Evolutionary conservation across 1,284 basidiomycete genomes (phyloP), one percentile per base, ranked within the genome.

Genomic region (Trametes sp.): DNA sequence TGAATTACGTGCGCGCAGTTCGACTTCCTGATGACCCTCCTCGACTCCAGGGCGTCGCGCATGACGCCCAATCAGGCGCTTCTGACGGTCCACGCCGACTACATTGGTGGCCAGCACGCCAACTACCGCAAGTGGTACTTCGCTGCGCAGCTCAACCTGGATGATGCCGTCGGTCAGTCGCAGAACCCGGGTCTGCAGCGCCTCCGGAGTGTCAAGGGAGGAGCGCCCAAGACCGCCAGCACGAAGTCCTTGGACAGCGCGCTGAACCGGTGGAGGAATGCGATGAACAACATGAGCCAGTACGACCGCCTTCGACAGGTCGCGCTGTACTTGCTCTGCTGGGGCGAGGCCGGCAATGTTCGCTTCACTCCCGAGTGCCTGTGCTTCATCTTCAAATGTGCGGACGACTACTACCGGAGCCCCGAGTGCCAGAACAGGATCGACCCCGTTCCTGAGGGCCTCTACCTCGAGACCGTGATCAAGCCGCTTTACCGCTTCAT

Each of bases 381-480:
- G 58, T 98, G 97, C 82, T 99, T 98, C 87, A 97, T 99, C 77
- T 99, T 99, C 91, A 99, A 99, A 81, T 99, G 97, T 73, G 97
- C 98, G 56, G 97, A 99, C 78, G 97, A 99, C 81, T 99, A 98
- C 78, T 99, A 99, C 78, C 94, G 97, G 68, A 96, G 94, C 63
- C 90, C 96, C 36, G 98, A 99, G 77, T 99, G 97, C 77, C 98
- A 99, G 81, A 98, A 95, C 80, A 83, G 91, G 68, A 81, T 95
- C 59, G 98, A 99, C 64, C 92, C 96, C 14, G 94, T 98, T 2
- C 94, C 94, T 5, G 98, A 99, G 74, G 97, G 97, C 50, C 81
- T 99, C 31, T 99, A 97, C 77, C 87, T 99, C 52, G 88, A 95
- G 62, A 87, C 92, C 2, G 89, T 99, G 72, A 89, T 99, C 77